These are phyloP conservation scores for Plasmodium inui DNA, from an alignment of 169 alveolate species.

Conservation along the genomic window DNA sequence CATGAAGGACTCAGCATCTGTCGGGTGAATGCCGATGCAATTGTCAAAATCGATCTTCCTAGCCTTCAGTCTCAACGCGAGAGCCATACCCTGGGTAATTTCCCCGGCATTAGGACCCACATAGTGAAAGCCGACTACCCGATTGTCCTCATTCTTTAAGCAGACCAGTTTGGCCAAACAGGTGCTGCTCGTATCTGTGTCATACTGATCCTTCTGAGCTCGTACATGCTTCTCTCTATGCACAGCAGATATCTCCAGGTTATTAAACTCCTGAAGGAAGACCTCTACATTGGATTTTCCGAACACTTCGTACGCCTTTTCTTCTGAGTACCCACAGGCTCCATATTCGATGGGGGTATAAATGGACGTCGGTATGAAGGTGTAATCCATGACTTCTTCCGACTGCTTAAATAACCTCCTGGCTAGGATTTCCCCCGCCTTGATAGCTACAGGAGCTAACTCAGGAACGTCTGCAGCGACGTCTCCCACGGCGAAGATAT, in stretches of 20 bases:
- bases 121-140: constrained; percentile 97
- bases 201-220: constrained; percentile 82
- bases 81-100: constrained; percentile 96
- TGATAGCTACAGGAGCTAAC: constrained; percentile 98
- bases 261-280: constrained; percentile 91
- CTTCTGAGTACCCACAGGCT: constrained; percentile 96
- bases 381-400: constrained; percentile 76
- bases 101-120: constrained; percentile 99
- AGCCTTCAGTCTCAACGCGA: constrained; percentile 95
- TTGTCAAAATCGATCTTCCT: constrained; percentile 93
- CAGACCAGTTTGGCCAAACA: constrained; percentile 94
- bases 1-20: constrained; percentile 95
- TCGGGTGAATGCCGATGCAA: constrained; percentile 97
- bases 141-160: constrained; percentile 88
- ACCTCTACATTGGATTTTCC: constrained; percentile 89
- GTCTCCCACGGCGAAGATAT: constrained; percentile 96
- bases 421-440: constrained; percentile 97
- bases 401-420: constrained; percentile 92
- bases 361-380: constrained; percentile 96
- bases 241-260: constrained; percentile 91
- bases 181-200: constrained; percentile 85
- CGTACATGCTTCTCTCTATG: constrained; percentile 82
- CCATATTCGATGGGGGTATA: constrained; percentile 99
- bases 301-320: constrained; percentile 79
- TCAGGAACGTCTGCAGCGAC: constrained; percentile 94